Percentiles rank a stretch among this genome's conserved stretches.
These are phyloP conservation scores for Cronartium quercuum DNA, from an alignment of 1,284 basidiomycete species.

Conservation along the genomic window DNA sequence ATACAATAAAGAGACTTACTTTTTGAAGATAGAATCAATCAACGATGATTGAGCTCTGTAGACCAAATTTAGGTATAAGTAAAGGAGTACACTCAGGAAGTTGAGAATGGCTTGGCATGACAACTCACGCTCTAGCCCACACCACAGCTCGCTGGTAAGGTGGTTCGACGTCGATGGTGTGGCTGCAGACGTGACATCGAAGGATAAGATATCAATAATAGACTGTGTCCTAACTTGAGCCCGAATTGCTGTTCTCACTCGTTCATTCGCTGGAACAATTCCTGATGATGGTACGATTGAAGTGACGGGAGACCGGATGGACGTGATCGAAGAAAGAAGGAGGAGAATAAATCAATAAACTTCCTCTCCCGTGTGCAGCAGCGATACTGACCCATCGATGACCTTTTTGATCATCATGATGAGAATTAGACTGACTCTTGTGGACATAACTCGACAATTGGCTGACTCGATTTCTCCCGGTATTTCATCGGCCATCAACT, in stretches of 20 bases:
- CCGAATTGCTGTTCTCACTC: background rate
- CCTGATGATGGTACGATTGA: background rate
- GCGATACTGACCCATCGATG: background rate
- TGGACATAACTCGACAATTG: constrained; percentile 30
- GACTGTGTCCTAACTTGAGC: too few relatives aligned
- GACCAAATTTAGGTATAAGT: background rate
- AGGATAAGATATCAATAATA: background rate
- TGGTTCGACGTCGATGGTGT: constrained; percentile 20
- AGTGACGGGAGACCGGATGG: background rate
- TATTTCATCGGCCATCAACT: background rate
- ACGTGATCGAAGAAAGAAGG: background rate
- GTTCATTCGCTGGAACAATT: constrained; percentile 28
- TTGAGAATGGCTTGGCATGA: background rate
- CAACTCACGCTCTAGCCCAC: constrained; percentile 27
- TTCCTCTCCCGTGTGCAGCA: background rate
- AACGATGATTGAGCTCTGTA: constrained; percentile 29
- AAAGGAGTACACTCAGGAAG: background rate
- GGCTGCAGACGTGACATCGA: background rate
- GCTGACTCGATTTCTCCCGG: constrained; percentile 34
- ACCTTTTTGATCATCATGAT: background rate
- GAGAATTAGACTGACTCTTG: background rate
- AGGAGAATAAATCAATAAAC: background rate
- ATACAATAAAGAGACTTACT: constrained; percentile 1
- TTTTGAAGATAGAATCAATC: constrained; percentile 38
- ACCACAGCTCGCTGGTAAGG: constrained; percentile 39